A percentile compares a stretch with the other conserved stretches of the same genome.
Conservation (phyloP, 2,329 filamentous ascomycete genomes). For the Fusarium phyllophilum region DNA sequence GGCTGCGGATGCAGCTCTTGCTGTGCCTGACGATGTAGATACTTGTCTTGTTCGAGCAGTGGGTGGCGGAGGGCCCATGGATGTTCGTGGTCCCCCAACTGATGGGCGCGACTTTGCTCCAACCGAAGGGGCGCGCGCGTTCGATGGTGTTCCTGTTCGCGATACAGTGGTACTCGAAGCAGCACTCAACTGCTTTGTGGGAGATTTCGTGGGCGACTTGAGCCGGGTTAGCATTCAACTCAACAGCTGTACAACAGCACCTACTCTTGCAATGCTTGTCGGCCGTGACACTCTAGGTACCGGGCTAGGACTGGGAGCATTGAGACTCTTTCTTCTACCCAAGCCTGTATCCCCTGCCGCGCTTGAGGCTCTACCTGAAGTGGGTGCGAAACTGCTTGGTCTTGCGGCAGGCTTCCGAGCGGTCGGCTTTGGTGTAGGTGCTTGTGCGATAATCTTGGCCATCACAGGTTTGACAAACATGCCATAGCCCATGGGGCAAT, state of each 20-base stretch:
- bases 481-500: constrained; percentile 77
- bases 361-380: constrained; percentile 53
- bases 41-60: constrained; percentile 56
- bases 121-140: constrained; percentile 57
- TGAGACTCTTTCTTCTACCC: constrained; percentile 73
- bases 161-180: constrained; percentile 69
- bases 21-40: constrained; percentile 55
- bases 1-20: constrained; percentile 47
- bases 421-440: constrained; percentile 52
- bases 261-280: constrained; percentile 66
- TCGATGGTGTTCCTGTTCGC: constrained; percentile 72
- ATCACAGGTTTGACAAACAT: constrained; percentile 87
- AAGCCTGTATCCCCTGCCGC: constrained; percentile 62
- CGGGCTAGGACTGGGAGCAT: constrained; percentile 78
- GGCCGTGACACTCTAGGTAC: constrained; percentile 66
- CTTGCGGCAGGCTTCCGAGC: constrained; percentile 55
- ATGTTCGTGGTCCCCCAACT: constrained; percentile 64
- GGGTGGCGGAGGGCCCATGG: constrained; percentile 73
- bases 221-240: constrained; percentile 28
- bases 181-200: constrained; percentile 74
- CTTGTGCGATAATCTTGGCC: constrained; percentile 67
- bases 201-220: constrained; percentile 81
- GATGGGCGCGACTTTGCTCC: constrained; percentile 65
- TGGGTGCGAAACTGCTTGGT: constrained; percentile 61
- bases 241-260: constrained; percentile 39